Evolutionary conservation across 768 basidiomycete species (phyloP), one percentile per base, ranked within the genome.

Genomic region (Amylocystis lapponica): DNA sequence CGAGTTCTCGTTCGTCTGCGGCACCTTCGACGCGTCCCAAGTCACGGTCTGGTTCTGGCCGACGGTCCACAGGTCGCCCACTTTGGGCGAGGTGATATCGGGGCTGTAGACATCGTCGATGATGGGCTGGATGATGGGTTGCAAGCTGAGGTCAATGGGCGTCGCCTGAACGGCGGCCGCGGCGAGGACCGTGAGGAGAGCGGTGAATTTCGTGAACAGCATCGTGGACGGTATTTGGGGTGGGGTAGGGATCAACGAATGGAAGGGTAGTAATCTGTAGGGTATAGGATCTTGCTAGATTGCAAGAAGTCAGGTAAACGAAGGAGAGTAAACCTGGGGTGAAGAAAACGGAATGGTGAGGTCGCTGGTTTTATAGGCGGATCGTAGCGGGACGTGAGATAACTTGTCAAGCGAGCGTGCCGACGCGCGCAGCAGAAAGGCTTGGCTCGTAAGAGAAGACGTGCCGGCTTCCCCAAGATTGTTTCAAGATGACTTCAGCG

Each of bases 21-120:
- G 78, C 27, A 82, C 54, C 29, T 62, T 45, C 19, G 54, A 47
- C 6, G 59, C 50, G 45, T 65, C 56, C 79, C 79, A 81, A 30
- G 55, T 57, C 48, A 81, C 71, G 20, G 56, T 53, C 48, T 72
- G 66, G 1, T 13, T 35, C 9, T 54, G 52, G 20, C 70, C 68
- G 26, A 56, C 47, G 4, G 34, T 20, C 78, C 78, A 80, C 8
- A 61, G 25, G 4, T 49, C 45, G 5, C 46, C 46, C 3, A 36
- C 36, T n/a, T 36, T 42, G 22, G 76, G 78, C 10, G 43, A 46
- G 20, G 61, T 72, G 54, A 79, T 70, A 2, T 45, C 47, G 2
- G 77, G 76, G 30, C 60, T 66, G 48, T 68, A 68, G 41, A 70
- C 50, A 38, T 66, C 41, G 41, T 68, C 58, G 42, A 63, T 51